Conservation (phyloP, 2,329 filamentous ascomycete species). For the Pyrenochaeta sp. region DNA sequence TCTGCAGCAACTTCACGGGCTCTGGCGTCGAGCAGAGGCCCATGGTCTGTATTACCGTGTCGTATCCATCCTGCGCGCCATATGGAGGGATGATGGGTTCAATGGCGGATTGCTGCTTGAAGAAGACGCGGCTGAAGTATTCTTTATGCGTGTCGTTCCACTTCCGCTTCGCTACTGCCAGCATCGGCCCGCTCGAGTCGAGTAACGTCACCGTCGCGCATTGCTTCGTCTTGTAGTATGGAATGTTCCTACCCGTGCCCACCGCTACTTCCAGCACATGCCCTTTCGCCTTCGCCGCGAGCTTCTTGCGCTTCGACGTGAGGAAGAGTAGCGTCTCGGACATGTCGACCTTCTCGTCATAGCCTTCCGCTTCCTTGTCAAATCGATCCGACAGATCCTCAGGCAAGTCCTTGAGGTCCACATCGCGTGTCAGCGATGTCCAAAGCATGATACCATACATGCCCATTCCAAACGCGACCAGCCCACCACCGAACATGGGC, state of each 20-base stretch:
- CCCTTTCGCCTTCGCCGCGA: constrained; percentile 53
- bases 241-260: constrained; percentile 59
- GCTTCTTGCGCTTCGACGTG: constrained; percentile 49
- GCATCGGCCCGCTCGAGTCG: constrained; percentile 58
- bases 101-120: constrained; percentile 56
- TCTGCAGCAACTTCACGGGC: constrained; percentile 55
- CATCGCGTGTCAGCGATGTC: constrained; percentile 38
- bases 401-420: constrained; percentile 39
- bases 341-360: constrained; percentile 57
- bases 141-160: constrained; percentile 55
- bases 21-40: constrained; percentile 59
- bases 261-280: constrained; percentile 60
- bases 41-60: constrained; percentile 62
- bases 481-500: constrained; percentile 41
- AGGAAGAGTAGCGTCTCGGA: constrained; percentile 55
- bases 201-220: constrained; percentile 57
- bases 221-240: constrained; percentile 54
- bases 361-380: constrained; percentile 55
- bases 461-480: constrained; percentile 51
- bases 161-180: constrained; percentile 58
- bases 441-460: constrained; percentile 52
- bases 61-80: constrained; percentile 53
- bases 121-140: constrained; percentile 50
- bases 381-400: constrained; percentile 56
- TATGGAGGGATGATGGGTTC: constrained; percentile 55